Percentiles rank a stretch among this genome's conserved stretches.
These are phyloP conservation scores for Emergomyces africanus DNA, from an alignment of 2,329 filamentous ascomycete species.

Conservation along the genomic window DNA sequence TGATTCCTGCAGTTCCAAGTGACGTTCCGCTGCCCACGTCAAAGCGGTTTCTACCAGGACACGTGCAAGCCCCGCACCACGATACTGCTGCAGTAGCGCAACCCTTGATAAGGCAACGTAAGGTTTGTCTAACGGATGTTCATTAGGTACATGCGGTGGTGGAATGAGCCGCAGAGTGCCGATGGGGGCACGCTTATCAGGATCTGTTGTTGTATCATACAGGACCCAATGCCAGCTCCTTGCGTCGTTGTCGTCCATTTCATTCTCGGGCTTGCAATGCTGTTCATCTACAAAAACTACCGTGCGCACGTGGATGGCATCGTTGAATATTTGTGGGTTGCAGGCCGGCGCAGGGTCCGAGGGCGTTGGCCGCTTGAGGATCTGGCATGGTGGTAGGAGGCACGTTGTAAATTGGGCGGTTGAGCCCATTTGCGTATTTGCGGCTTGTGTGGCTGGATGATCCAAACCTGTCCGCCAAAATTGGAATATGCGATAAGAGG, in stretches of 20 bases:
- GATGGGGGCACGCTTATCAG: constrained; percentile 38
- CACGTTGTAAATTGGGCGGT: constrained; percentile 7
- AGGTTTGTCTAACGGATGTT: constrained; percentile 44
- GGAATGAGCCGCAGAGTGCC: constrained; percentile 72
- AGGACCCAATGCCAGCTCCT: constrained; percentile 76
- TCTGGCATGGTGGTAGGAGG: constrained; percentile 15
- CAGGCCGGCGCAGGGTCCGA: constrained; percentile 11
- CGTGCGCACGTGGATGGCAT: constrained; percentile 46
- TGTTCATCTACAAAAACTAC: constrained; percentile 48
- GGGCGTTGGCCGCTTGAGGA: constrained; percentile 16
- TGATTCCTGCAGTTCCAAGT: constrained; percentile 36
- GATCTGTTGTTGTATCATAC: constrained; percentile 35
- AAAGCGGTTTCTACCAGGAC: constrained; percentile 55
- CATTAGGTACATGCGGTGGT: constrained; percentile 58
- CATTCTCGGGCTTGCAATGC: constrained; percentile 46
- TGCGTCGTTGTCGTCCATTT: constrained; percentile 69
- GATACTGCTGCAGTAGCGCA: constrained; percentile 53
- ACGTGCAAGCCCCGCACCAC: constrained; percentile 46
- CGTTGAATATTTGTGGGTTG: constrained; percentile 44
- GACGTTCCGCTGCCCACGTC: constrained; percentile 53
- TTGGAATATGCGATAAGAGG: background rate
- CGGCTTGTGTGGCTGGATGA: background rate
- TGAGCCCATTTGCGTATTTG: background rate
- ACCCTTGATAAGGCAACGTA: constrained; percentile 75
- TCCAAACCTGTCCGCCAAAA: background rate